A percentile compares a stretch with the other conserved stretches of the same genome.
phyloP scores from a whole-genome alignment of 1,139 yeast genomes.

The Nematodospora anomalae region DNA sequence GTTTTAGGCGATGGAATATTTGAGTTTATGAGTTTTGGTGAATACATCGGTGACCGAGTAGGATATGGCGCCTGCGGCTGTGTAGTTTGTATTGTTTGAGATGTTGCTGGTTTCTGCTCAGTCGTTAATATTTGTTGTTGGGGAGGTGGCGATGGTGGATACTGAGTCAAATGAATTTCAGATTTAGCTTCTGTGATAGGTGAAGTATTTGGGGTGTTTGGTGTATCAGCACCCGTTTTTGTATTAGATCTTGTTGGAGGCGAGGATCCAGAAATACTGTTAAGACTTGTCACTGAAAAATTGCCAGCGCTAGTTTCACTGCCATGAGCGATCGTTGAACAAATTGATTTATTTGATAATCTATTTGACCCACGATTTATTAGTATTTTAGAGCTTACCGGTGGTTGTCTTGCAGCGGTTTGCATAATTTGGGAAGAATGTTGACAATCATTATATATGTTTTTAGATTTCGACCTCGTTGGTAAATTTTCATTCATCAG shows the following conservation, averaged over 20 bases:
- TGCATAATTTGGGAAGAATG: slow-evolving; percentile 14
- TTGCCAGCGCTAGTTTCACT: slow-evolving; percentile 2
- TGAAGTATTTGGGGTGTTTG: slow-evolving; percentile 9
- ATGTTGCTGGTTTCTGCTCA: background rate
- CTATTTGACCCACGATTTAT: too few relatives aligned
- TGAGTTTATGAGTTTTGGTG: slow-evolving; percentile 9
- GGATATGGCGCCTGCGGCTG: slow-evolving; percentile 1
- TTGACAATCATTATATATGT: slow-evolving; percentile 22
- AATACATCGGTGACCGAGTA: slow-evolving; percentile 1
- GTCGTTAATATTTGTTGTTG: background rate
- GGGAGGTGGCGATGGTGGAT: slow-evolving; percentile 1
- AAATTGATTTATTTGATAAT: background rate
- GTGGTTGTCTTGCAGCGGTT: too few relatives aligned
- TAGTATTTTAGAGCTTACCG: too few relatives aligned
- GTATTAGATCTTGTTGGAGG: background rate
- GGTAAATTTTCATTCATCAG: slow-evolving; percentile 13
- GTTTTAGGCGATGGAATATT: slow-evolving; percentile 3
- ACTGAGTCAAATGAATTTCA: too few relatives aligned
- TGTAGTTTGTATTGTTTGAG: slow-evolving; percentile 1
- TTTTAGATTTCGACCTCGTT: slow-evolving; percentile 19
- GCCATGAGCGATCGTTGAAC: slow-evolving; percentile 4
- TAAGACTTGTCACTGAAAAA: background rate
- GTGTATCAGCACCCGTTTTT: background rate
- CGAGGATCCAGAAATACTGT: background rate
- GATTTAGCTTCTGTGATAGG: background rate